phyloP scores from a whole-genome alignment of 371 early-diverging fungal species.

The Syncephalastrum monosporum region DNA sequence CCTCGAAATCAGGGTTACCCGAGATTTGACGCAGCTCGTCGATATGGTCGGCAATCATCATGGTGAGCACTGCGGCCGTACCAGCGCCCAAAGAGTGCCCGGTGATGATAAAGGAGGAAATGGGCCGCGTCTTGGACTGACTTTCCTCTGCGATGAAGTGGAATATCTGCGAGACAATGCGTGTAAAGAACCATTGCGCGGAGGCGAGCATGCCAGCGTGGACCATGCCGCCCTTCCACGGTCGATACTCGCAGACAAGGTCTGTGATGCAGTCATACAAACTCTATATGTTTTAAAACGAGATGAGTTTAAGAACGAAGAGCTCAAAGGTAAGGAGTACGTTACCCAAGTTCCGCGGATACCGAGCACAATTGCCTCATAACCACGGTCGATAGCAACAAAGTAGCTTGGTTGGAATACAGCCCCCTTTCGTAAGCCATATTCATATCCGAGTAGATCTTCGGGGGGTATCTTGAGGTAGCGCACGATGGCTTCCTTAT shows the following conservation, averaged over 20 bases:
- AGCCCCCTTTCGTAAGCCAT: slow-evolving; percentile 55
- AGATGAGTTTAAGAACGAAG: slow-evolving; percentile 1
- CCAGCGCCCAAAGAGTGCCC: slow-evolving; percentile 86
- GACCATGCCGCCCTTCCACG: slow-evolving; percentile 83
- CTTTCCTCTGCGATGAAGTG: slow-evolving; percentile 34
- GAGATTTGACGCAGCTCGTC: slow-evolving; percentile 51
- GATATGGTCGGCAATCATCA: slow-evolving; percentile 74
- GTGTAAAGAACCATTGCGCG: slow-evolving; percentile 75
- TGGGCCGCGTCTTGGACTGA: slow-evolving; percentile 14
- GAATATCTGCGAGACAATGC: slow-evolving; percentile 66
- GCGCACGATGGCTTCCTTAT: slow-evolving; percentile 65
- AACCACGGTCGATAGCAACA: slow-evolving; percentile 64
- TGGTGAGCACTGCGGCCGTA: slow-evolving; percentile 74
- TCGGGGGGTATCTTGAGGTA: slow-evolving; percentile 65
- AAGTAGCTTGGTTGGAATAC: slow-evolving; percentile 82
- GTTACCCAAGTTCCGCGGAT: slow-evolving; percentile 81
- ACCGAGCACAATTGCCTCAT: slow-evolving; percentile 68
- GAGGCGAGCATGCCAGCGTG: slow-evolving; percentile 82
- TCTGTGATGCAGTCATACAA: slow-evolving; percentile 81
- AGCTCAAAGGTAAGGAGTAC: neutral
- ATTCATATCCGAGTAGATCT: slow-evolving; percentile 76
- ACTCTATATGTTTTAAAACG: slow-evolving; percentile 42
- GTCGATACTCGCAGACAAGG: slow-evolving; percentile 79
- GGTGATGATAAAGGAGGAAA: slow-evolving; percentile 37
- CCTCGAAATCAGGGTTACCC: slow-evolving; percentile 41